phyloP scores from a whole-genome alignment of 164 flowering plant genomes.

The Hamamelis virginiana region DNA sequence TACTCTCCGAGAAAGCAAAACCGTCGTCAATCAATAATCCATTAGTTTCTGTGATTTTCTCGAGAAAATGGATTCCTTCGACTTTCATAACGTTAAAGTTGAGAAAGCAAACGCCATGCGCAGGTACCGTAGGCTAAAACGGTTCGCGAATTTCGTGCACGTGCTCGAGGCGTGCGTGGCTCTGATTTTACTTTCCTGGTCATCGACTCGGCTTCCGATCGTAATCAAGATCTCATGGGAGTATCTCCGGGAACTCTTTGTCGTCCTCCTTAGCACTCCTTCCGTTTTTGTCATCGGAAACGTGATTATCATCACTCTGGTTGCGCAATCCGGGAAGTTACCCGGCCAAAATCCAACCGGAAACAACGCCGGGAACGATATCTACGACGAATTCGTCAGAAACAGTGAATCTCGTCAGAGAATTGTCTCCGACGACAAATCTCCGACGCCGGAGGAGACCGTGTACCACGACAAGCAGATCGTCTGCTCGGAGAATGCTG shows the following conservation, averaged over 20 bases:
- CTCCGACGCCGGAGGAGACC: neutral
- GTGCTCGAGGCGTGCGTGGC: constrained; percentile 19
- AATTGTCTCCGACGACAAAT: neutral
- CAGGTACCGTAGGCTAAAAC: constrained; percentile 15
- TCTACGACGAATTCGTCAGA: constrained; percentile 23
- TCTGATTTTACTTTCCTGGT: constrained; percentile 20
- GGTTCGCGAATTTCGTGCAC: constrained; percentile 20
- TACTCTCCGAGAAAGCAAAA: too few relatives aligned
- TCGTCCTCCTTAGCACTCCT: constrained; percentile 25
- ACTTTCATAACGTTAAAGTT: constrained; percentile 25
- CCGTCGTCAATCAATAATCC: too few relatives aligned
- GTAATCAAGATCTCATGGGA: constrained; percentile 8
- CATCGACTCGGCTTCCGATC: constrained; percentile 23
- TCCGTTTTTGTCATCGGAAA: constrained; percentile 41
- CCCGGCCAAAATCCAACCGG: neutral
- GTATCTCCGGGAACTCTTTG: constrained; percentile 1
- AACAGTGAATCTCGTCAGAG: neutral
- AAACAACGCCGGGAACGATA: neutral
- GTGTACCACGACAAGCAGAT: neutral
- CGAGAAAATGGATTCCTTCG: constrained; percentile 12
- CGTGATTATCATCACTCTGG: constrained; percentile 32
- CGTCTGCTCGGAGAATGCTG: neutral
- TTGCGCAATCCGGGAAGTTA: constrained; percentile 22
- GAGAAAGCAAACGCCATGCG: constrained; percentile 35
- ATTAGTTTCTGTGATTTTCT: neutral